Evolutionary conservation across 306 rosid genomes (phyloP).

Genomic region (Malus asiatica): DNA sequence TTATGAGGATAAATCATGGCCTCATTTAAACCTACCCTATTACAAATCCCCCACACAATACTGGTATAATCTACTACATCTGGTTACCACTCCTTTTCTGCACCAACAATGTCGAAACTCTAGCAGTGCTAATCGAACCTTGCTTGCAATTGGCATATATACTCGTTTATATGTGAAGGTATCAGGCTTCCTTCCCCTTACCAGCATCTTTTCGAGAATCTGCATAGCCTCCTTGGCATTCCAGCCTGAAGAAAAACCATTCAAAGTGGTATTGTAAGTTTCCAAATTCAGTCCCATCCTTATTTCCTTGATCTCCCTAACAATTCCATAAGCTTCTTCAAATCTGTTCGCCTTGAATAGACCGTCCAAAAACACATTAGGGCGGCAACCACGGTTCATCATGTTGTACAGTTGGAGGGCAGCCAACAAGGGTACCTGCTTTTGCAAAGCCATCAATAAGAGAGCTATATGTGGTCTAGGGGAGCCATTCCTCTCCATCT

Average conservation of each 20-base stretch:
- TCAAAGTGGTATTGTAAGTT: conserved; percentile 67
- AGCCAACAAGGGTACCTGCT: conserved; percentile 41
- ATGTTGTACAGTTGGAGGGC: conserved; percentile 65
- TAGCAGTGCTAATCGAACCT: conserved; percentile 53
- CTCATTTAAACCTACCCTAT: too few relatives aligned
- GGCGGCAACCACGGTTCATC: conserved; percentile 57
- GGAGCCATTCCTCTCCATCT: conserved; percentile 42
- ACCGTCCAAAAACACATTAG: conserved; percentile 73
- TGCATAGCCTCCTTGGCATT: conserved; percentile 47
- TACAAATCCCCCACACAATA: too few relatives aligned
- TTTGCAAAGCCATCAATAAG: conserved; percentile 68
- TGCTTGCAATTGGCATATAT: conserved; percentile 48
- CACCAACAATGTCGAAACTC: too few relatives aligned
- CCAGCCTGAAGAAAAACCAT: conserved; percentile 56
- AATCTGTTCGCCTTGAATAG: conserved; percentile 49
- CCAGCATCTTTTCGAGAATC: conserved; percentile 58
- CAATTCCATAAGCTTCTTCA: conserved; percentile 51
- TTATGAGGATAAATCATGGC: too few relatives aligned
- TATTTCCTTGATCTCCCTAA: conserved; percentile 51
- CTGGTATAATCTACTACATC: too few relatives aligned
- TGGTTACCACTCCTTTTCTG: too few relatives aligned
- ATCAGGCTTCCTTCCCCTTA: conserved; percentile 55
- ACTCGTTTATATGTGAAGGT: conserved; percentile 43
- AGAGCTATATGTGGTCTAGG: conserved; percentile 58
- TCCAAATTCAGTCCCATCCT: conserved; percentile 34